Conservation (phyloP, 148 eudicot genomes). For the Persicaria tinctoria region DNA sequence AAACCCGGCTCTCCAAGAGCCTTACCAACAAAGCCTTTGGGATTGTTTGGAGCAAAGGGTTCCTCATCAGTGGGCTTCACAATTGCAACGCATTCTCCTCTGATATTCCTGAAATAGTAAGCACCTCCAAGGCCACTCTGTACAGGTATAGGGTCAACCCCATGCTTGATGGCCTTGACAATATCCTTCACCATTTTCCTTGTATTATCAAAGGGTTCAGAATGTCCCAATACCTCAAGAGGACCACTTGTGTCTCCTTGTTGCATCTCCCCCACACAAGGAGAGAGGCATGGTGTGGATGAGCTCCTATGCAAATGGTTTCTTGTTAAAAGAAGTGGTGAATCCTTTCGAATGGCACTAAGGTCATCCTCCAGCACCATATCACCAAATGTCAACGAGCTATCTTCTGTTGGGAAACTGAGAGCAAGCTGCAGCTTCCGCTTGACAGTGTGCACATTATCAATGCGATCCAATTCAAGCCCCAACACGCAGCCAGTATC, state of each 20-base stretch:
- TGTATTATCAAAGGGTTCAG: conserved; percentile 17
- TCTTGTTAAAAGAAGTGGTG: conserved; percentile 27
- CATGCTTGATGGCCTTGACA: conserved; percentile 23
- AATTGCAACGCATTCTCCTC: conserved; percentile 30
- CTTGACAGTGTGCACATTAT: conserved; percentile 33
- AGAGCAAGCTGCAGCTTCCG: conserved; percentile 30
- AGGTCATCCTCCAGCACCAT: conserved; percentile 30
- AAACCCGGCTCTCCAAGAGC: conserved; percentile 39
- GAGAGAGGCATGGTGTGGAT: conserved; percentile 40
- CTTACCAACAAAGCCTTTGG: conserved; percentile 32
- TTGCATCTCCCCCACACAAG: conserved; percentile 21
- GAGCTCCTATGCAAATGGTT: conserved; percentile 35
- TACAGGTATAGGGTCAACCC: conserved; percentile 28
- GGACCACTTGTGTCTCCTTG: conserved; percentile 22
- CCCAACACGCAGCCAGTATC: conserved; percentile 35
- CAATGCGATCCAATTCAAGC: conserved; percentile 29
- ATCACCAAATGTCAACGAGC: conserved; percentile 31
- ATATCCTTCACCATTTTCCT: conserved; percentile 23
- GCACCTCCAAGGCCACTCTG: conserved; percentile 35
- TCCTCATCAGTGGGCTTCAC: conserved; percentile 43
- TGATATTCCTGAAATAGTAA: conserved; percentile 24
- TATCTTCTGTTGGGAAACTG: conserved; percentile 28
- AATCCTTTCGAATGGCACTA: conserved; percentile 24
- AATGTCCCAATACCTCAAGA: conserved; percentile 30
- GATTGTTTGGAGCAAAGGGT: conserved; percentile 39